phyloP scores from a whole-genome alignment of 768 basidiomycete genomes.

The Cyclocybe aegerita region DNA sequence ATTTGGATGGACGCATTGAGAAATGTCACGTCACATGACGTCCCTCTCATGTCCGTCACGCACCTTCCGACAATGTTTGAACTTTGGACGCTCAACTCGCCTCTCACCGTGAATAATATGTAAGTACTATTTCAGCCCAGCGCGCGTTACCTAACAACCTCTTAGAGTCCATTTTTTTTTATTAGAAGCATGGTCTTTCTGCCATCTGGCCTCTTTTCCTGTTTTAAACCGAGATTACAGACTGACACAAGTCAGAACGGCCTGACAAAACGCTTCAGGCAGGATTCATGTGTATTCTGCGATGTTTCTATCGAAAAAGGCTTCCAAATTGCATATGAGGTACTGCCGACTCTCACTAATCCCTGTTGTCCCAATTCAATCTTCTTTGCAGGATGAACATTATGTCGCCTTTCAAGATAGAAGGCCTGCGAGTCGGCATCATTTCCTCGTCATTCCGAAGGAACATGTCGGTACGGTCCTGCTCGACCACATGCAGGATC shows the following conservation, averaged over 20 bases:
- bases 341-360: slow-evolving; percentile 11
- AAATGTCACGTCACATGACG: too few relatives aligned
- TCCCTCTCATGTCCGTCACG: too few relatives aligned
- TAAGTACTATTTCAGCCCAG: too few relatives aligned
- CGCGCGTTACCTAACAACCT: too few relatives aligned
- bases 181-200: slow-evolving; percentile 2
- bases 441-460: slow-evolving; percentile 53
- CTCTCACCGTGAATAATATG: too few relatives aligned
- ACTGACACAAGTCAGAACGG: neutral
- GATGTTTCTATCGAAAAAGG: slow-evolving; percentile 36
- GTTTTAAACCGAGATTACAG: slow-evolving; percentile 8
- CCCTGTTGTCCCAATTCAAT: neutral
- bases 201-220: slow-evolving; percentile 3
- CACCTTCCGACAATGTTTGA: too few relatives aligned
- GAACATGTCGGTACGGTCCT: slow-evolving; percentile 45
- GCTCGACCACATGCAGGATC: neutral
- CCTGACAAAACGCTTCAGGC: neutral
- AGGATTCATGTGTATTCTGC: slow-evolving; percentile 42
- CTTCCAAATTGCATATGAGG: slow-evolving; percentile 54
- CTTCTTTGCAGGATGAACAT: slow-evolving; percentile 34
- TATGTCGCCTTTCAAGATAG: slow-evolving; percentile 55
- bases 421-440: slow-evolving; percentile 47
- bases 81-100: too few relatives aligned
- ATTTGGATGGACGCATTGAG: too few relatives aligned
- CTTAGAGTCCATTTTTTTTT: neutral